These are phyloP conservation scores for Fabrea salina DNA, from an alignment of 169 alveolate species.

Conservation along the genomic window DNA sequence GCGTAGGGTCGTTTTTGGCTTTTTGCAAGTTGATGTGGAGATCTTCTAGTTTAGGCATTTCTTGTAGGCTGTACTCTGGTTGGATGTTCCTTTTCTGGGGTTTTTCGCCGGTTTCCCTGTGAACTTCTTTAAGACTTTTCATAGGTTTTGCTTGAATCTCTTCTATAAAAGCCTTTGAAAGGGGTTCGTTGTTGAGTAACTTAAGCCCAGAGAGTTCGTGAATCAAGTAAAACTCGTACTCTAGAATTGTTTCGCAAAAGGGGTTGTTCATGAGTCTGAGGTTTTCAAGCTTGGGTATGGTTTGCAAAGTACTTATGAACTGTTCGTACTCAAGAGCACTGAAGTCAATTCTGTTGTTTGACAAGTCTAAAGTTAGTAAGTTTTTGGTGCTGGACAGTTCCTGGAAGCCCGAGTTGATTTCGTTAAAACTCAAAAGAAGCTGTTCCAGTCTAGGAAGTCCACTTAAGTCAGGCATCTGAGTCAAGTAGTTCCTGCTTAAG, in stretches of 20 bases:
- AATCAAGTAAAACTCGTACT: conserved; percentile 20
- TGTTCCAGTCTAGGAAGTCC: conserved; percentile 11
- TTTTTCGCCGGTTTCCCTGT: background rate
- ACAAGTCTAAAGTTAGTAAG: background rate
- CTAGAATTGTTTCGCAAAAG: background rate
- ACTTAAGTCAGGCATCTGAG: conserved; percentile 4
- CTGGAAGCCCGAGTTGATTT: conserved; percentile 5
- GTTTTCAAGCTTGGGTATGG: background rate
- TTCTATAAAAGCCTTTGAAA: background rate
- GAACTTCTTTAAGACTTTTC: background rate
- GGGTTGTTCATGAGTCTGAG: conserved; percentile 12
- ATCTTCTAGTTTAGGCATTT: conserved; percentile 19
- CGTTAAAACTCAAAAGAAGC: conserved; percentile 11
- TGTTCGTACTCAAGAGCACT: background rate
- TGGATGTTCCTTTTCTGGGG: background rate
- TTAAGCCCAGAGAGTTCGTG: background rate
- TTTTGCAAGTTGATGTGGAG: conserved; percentile 8
- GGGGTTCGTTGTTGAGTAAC: background rate
- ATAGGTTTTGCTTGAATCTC: background rate
- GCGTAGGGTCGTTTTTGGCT: conserved; percentile 19
- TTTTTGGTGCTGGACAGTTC: background rate
- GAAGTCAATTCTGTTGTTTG: conserved; percentile 1
- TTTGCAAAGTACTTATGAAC: background rate
- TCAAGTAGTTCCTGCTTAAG: background rate
- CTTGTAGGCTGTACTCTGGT: background rate